Evolutionary conservation across 108 stramenopile genomes (phyloP).

Genomic region (Pinguiococcus pyrenoidosus): DNA sequence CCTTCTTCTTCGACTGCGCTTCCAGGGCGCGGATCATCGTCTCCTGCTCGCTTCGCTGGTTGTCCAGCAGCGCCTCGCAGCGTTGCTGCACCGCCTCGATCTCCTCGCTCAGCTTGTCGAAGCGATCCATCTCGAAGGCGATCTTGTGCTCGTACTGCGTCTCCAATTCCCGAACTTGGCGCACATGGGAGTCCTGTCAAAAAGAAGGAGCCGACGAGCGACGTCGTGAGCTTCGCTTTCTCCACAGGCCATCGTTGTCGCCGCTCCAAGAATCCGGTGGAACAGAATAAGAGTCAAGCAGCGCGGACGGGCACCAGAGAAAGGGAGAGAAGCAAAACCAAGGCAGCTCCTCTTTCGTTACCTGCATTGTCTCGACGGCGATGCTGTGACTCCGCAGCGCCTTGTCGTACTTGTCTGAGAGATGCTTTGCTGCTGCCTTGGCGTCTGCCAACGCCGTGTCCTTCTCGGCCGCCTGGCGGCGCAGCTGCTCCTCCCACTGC

Average conservation of each 20-base stretch:
- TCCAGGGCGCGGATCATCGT: constrained; percentile 2
- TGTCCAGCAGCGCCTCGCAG: constrained; percentile 37
- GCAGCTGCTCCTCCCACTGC: constrained; percentile 9
- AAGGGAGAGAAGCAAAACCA: not conserved
- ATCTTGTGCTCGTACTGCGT: constrained; percentile 49
- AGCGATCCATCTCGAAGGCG: constrained; percentile 39
- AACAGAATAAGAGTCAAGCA: too few relatives aligned
- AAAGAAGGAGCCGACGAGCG: not conserved
- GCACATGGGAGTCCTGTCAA: not conserved
- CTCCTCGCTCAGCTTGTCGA: constrained; percentile 37
- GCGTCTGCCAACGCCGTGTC: not conserved
- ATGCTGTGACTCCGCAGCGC: too few relatives aligned
- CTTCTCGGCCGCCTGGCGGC: constrained; percentile 1
- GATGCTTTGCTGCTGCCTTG: too few relatives aligned
- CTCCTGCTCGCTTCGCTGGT: constrained; percentile 27
- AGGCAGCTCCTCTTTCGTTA: not conserved
- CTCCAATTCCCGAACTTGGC: constrained; percentile 25
- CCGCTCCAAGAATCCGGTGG: too few relatives aligned
- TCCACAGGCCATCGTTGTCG: too few relatives aligned
- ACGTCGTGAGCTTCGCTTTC: not conserved
- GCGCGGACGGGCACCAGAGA: not conserved
- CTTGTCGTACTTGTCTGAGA: too few relatives aligned
- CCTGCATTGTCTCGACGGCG: too few relatives aligned
- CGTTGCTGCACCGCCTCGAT: constrained; percentile 42
- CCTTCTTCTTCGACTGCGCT: constrained; percentile 7